Evolutionary conservation across 2,329 filamentous ascomycete species (phyloP), one percentile per base, ranked within the genome.

Genomic region (Aureobasidium mangrovei): DNA sequence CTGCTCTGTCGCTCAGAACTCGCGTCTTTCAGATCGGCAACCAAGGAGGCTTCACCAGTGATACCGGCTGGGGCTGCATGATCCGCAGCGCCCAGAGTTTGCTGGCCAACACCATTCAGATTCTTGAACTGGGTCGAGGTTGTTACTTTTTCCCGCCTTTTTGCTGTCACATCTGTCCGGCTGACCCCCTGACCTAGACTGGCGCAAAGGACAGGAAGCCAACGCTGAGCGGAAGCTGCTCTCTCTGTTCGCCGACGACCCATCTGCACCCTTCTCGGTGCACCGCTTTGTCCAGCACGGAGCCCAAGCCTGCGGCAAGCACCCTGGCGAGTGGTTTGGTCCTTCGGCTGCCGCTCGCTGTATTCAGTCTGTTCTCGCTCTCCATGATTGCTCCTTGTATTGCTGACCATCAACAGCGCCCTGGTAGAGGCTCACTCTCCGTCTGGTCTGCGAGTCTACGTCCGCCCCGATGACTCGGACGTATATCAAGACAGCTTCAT

Each of bases 61-160:
- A 98, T 68, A 91, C 88, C 7, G 93, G 93, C 49, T 98, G 94
- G 90, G 93, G 93, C 0, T 98, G 93, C 66, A 98, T 98, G 93
- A 97, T 98, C 62, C 79, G 93, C 57, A 96, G 91, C 4, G 93
- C 93, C 3, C 93, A 98, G 73, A 91, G 88, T 64, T 77, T 98
- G 28, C 75, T 98, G 40, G 91, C 91, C 42, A 98, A 97, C 69
- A 79, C 91, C 1, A 76, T 97, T 62, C 72, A 82, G 18, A 78
- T 86, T 54, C 73, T 91, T 45, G 76, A 79, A 38, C 73, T 96
- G 26, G 91, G 93, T 24, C 82, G 93, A 78, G 86, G 88, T 90
- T 8, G n/a, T 12, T 4, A 6, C 7, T 12, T 27, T 49, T 9
- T 38, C 36, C 55, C 26, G 27, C 77, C 24, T 26, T 24, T 18